phyloP scores from a whole-genome alignment of 352 stramenopile genomes.

The Globisporangium carolinianum region DNA sequence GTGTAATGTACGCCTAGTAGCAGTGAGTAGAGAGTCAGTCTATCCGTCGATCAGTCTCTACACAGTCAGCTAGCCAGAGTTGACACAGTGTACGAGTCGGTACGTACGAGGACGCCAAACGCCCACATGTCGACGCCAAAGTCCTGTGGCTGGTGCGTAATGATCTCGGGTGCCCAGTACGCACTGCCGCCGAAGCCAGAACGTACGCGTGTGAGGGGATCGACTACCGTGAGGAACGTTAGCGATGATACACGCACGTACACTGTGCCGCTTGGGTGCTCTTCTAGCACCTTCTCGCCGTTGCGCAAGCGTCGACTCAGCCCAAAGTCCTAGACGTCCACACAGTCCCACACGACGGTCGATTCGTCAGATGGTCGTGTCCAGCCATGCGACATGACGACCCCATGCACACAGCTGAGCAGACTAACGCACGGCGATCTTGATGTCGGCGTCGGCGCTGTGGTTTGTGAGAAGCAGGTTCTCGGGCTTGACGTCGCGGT shows the following conservation, averaged over 20 bases:
- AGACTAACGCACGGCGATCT: too few relatives aligned
- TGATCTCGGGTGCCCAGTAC: constrained; percentile 27
- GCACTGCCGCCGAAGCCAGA: constrained; percentile 25
- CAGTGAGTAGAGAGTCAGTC: too few relatives aligned
- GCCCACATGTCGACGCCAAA: constrained; percentile 77
- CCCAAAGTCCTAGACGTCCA: constrained; percentile 24
- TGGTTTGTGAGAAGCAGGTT: too few relatives aligned
- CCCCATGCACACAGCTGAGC: too few relatives aligned
- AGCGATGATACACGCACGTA: constrained; percentile 16
- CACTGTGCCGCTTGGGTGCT: constrained; percentile 58
- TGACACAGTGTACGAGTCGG: constrained; percentile 20
- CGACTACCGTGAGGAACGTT: too few relatives aligned
- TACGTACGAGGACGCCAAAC: constrained; percentile 58
- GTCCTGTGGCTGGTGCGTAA: constrained; percentile 48
- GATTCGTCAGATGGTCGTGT: too few relatives aligned
- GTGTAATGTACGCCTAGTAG: too few relatives aligned
- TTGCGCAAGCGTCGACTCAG: constrained; percentile 5
- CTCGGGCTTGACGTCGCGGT: too few relatives aligned
- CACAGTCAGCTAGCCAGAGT: constrained; percentile 50
- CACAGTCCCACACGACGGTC: constrained; percentile 18
- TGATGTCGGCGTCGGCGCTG: too few relatives aligned
- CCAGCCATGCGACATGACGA: too few relatives aligned
- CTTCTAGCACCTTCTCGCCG: constrained; percentile 30
- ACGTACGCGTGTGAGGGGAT: too few relatives aligned
- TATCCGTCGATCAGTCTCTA: constrained; percentile 7